Percentiles rank a stretch among this genome's conserved stretches.
Evolutionary conservation across 805 yeast genomes (phyloP).

Genomic region (Blastobotrys terrestris): DNA sequence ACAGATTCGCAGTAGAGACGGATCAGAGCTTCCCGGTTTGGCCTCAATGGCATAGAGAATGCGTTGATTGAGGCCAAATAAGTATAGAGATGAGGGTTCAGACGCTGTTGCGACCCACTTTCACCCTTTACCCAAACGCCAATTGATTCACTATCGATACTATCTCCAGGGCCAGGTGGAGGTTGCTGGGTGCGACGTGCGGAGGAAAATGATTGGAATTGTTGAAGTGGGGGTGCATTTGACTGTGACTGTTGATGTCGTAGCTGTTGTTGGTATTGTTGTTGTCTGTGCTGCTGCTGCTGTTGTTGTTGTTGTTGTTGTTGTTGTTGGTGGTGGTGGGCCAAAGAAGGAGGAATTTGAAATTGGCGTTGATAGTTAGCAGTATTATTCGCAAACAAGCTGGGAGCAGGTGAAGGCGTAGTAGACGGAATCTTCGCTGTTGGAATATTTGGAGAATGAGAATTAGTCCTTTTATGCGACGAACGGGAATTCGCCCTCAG

Average conservation of each 20-base stretch:
- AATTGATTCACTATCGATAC: conserved; percentile 19
- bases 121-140: conserved; percentile 34
- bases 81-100: conserved; percentile 28
- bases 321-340: background rate
- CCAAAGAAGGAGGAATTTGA: background rate
- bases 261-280: background rate
- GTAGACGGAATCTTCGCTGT: conserved; percentile 1
- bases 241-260: background rate
- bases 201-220: background rate
- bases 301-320: conserved; percentile 1
- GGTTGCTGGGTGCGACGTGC: background rate
- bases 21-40: conserved; percentile 31
- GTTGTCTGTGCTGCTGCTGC: conserved; percentile 3
- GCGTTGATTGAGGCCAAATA: conserved; percentile 35
- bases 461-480: conserved; percentile 12
- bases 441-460: conserved; percentile 15
- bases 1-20: conserved; percentile 36
- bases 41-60: conserved; percentile 32
- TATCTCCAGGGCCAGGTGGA: background rate
- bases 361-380: background rate
- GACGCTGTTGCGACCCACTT: conserved; percentile 23
- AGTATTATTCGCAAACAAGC: background rate
- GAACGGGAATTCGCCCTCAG: background rate
- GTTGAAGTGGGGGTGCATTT: background rate
- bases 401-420: background rate